Evolutionary conservation across 768 basidiomycete genomes (phyloP).

Genomic region (Tephrocybe sp.): DNA sequence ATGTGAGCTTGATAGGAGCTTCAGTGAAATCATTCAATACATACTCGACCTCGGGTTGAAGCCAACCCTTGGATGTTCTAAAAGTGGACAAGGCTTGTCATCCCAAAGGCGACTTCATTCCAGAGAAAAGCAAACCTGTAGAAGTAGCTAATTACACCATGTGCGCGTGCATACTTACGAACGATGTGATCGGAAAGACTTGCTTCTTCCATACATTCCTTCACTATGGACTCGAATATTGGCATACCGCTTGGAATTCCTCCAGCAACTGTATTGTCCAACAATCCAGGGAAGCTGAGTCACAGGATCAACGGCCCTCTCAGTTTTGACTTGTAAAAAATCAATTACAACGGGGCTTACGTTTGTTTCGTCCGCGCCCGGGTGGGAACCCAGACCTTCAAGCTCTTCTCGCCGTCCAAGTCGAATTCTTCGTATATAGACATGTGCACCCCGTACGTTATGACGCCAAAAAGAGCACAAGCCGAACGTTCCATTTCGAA

Average conservation of each 20-base stretch:
- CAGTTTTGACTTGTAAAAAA: not conserved
- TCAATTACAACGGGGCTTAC: slow-evolving; percentile 41
- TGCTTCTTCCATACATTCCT: slow-evolving; percentile 94
- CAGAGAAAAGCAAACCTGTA: slow-evolving; percentile 45
- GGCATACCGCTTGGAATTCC: slow-evolving; percentile 84
- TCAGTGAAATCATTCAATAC: slow-evolving; percentile 24
- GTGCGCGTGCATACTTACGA: slow-evolving; percentile 52
- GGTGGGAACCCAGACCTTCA: slow-evolving; percentile 86
- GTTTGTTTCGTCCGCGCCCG: slow-evolving; percentile 87
- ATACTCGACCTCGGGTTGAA: slow-evolving; percentile 87
- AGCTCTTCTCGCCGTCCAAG: slow-evolving; percentile 33
- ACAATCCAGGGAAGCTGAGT: slow-evolving; percentile 61
- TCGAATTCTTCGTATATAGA: slow-evolving; percentile 58
- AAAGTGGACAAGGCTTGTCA: not conserved
- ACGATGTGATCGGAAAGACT: slow-evolving; percentile 72
- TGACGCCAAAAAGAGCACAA: slow-evolving; percentile 84
- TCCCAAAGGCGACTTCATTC: not conserved
- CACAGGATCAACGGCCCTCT: too few species aligned
- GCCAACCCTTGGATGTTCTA: slow-evolving; percentile 69
- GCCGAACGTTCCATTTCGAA: slow-evolving; percentile 92
- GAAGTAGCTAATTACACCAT: slow-evolving; percentile 82
- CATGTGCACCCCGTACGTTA: slow-evolving; percentile 94
- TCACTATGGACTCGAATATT: slow-evolving; percentile 74
- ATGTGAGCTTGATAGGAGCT: not conserved
- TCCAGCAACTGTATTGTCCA: slow-evolving; percentile 92